phyloP scores from a whole-genome alignment of 2,329 filamentous ascomycete genomes.

The Monosporascus sp. region DNA sequence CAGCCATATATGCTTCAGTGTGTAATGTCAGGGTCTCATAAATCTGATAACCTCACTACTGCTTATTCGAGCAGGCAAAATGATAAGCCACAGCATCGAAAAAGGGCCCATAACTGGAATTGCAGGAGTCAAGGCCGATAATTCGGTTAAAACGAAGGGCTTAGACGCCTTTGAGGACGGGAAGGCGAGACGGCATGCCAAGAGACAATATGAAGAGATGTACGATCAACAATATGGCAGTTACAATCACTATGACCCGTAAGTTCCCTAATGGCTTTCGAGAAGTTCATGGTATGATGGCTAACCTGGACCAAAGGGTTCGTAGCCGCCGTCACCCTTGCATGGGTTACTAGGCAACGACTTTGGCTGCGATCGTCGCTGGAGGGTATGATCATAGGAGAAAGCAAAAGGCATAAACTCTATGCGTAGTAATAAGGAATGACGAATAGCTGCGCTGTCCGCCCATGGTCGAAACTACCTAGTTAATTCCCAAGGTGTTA shows the following conservation, averaged over 20 bases:
- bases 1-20: too few species aligned
- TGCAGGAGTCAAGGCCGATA: conserved; percentile 70
- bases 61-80: conserved; percentile 48
- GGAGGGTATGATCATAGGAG: neutral
- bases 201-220: conserved; percentile 50
- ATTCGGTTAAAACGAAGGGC: conserved; percentile 67
- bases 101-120: conserved; percentile 72
- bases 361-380: neutral
- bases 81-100: conserved; percentile 66
- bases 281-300: neutral
- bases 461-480: too few species aligned
- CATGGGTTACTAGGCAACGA: conserved; percentile 13
- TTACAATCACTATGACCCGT: conserved; percentile 52
- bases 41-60: neutral
- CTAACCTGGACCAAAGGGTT: conserved; percentile 3
- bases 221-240: conserved; percentile 58
- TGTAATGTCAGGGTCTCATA: too few species aligned
- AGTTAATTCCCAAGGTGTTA: too few species aligned
- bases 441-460: too few species aligned
- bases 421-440: too few species aligned
- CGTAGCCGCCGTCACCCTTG: conserved; percentile 6
- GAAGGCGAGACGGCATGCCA: conserved; percentile 55
- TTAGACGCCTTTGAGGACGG: conserved; percentile 52
- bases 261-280: conserved; percentile 22
- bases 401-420: neutral